Evolutionary conservation across 306 rosid species (phyloP), one percentile per base, ranked within the genome.

Genomic region (Quercus suber): DNA sequence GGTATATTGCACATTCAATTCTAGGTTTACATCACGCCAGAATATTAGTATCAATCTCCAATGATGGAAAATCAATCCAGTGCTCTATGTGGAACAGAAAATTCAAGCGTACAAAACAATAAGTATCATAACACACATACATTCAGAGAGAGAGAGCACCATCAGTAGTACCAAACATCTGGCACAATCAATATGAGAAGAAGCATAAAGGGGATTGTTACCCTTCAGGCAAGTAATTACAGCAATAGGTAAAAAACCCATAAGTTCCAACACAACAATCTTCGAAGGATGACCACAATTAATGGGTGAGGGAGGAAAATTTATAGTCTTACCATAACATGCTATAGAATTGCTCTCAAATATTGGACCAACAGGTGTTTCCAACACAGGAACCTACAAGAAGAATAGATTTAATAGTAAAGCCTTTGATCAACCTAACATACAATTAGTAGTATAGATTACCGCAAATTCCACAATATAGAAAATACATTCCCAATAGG

Each of bases 261-360:
- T 18, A 21, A 74, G 69, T 61, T 53, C 19, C 52, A 27, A 73
- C 18, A 53, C 18, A 58, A 20, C 27, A 18, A 69, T 5, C 6
- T 25, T 15, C 1, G 25, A 11, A 17, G 3, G 41, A 73, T 15
- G 45, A 41, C 13, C 4, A 65, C 7, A 61, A 27, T 17, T 6
- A 6, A 65, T 3, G 0, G 23, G 18, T 17, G 14, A 19, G 41
- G 9, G 70, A 31, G 70, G 17, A 30, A 31, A 64, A 27, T 64
- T 1, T 17, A 51, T 19, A n/a, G 45, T 6, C 18, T 76, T 82
- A 88, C 95, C 92, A 56, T 91, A 90, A 13, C 97, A 93, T 28
- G 98, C 93, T 64, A 91, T 91, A 2, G 98, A 92, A 70, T 93
- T 93, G 78, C 98, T 93, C 86, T 93, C 97, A 23, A 91, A 91